Conservation (phyloP, 306 rosid genomes). For the peach (Prunus persica) region Prunus_persica_NCBIv2 NC_034009.1:3194001-3194500, state of each 20-base stretch:
- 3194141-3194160: background rate
- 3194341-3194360: conserved; percentile 69
- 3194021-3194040: background rate
- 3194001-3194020: background rate
- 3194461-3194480: conserved; percentile 65
- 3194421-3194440: conserved; percentile 61
- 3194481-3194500: conserved; percentile 89
- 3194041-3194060: background rate
- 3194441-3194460: conserved; percentile 84
- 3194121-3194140: background rate
- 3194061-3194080: background rate
- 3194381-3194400: conserved; percentile 77
- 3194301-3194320: conserved; percentile 66
- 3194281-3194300: conserved; percentile 54
- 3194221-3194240: no score
- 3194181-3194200: no score
- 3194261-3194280: conserved; percentile 8
- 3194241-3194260: background rate
- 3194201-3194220: no score
- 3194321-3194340: conserved; percentile 72
- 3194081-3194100: background rate
- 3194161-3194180: background rate
- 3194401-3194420: conserved; percentile 65
- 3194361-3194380: conserved; percentile 71
- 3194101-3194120: background rate